These are phyloP conservation scores for Zoysia pacifica DNA, from an alignment of 176 grass and related monocot species.

Conservation along the genomic window DNA sequence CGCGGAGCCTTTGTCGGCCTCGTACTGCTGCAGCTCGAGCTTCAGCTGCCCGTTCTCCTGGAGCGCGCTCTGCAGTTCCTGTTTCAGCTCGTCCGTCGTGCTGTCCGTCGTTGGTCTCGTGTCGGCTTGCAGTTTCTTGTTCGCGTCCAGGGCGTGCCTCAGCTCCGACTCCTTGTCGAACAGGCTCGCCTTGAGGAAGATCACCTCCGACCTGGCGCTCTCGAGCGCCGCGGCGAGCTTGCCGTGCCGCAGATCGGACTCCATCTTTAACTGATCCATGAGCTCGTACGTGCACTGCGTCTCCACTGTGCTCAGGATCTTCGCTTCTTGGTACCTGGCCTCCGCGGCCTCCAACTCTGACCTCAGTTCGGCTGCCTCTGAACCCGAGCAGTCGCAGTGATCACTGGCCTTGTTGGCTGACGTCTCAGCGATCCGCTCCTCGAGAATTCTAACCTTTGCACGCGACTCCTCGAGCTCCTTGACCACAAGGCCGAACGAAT, in stretches of 20 bases:
- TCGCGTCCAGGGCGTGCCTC: conserved; percentile 44
- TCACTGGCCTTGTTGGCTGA: conserved; percentile 23
- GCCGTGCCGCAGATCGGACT: conserved; percentile 60
- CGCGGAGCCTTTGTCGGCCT: conserved; percentile 46
- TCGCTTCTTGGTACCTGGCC: conserved; percentile 57
- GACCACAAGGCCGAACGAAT: conserved; percentile 88
- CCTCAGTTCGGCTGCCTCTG: conserved; percentile 48
- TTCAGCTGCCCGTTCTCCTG: conserved; percentile 60
- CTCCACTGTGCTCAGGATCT: conserved; percentile 76
- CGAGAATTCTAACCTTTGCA: conserved; percentile 56
- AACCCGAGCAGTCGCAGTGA: conserved; percentile 39
- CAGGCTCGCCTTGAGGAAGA: conserved; percentile 82
- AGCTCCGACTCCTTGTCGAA: conserved; percentile 83
- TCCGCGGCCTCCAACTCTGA: conserved; percentile 53
- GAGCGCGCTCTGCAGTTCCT: conserved; percentile 52
- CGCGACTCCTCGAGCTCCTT: conserved; percentile 92
- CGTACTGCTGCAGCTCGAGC: conserved; percentile 49
- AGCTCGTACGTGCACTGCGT: conserved; percentile 63
- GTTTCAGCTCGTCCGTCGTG: conserved; percentile 33
- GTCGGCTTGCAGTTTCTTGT: conserved; percentile 50
- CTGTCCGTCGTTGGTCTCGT: conserved; percentile 17
- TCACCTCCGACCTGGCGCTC: conserved; percentile 58
- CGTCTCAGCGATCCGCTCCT: conserved; percentile 57
- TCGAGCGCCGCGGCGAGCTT: conserved; percentile 51
- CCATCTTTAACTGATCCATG: conserved; percentile 62